Evolutionary conservation across 2,329 filamentous ascomycete genomes (phyloP).

Genomic region (Chaetomiaceae sp.): DNA sequence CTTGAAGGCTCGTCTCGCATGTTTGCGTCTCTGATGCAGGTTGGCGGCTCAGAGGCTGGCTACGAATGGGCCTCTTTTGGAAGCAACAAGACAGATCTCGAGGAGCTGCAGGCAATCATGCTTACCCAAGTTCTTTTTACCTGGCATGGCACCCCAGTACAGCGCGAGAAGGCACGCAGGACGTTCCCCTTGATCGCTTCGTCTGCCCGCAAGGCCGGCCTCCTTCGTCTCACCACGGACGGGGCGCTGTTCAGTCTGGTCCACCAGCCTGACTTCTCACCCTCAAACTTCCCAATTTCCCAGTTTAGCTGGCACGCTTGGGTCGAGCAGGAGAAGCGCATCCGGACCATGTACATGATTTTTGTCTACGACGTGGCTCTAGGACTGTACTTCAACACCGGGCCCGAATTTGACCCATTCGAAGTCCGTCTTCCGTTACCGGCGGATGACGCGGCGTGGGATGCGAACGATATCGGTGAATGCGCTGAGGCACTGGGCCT

Average conservation of each 20-base stretch:
- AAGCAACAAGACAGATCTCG: conserved; percentile 44
- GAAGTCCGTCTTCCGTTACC: conserved; percentile 66
- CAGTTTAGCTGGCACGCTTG: conserved; percentile 63
- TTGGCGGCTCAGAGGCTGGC: conserved; percentile 36
- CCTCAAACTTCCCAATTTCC: conserved; percentile 43
- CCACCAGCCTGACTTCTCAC: conserved; percentile 52
- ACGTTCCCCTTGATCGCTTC: conserved; percentile 54
- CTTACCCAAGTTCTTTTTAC: conserved; percentile 59
- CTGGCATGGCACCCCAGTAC: conserved; percentile 65
- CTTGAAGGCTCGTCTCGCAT: conserved; percentile 53
- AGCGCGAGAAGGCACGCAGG: conserved; percentile 59
- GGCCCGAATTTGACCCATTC: conserved; percentile 57
- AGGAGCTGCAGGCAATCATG: conserved; percentile 64
- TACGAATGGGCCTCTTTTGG: conserved; percentile 37
- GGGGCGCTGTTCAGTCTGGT: conserved; percentile 52
- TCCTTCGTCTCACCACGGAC: conserved; percentile 51
- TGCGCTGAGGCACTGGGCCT: conserved; percentile 65
- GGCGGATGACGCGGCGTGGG: conserved; percentile 70
- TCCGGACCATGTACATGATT: conserved; percentile 60
- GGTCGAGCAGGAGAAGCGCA: conserved; percentile 67
- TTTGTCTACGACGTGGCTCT: conserved; percentile 61
- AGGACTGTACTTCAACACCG: conserved; percentile 67
- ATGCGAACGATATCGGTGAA: conserved; percentile 54
- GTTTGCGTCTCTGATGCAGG: conserved; percentile 43
- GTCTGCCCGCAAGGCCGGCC: conserved; percentile 52